Evolutionary conservation across 2,329 filamentous ascomycete genomes (phyloP).

Genomic region (Aspergillus sergii): DNA sequence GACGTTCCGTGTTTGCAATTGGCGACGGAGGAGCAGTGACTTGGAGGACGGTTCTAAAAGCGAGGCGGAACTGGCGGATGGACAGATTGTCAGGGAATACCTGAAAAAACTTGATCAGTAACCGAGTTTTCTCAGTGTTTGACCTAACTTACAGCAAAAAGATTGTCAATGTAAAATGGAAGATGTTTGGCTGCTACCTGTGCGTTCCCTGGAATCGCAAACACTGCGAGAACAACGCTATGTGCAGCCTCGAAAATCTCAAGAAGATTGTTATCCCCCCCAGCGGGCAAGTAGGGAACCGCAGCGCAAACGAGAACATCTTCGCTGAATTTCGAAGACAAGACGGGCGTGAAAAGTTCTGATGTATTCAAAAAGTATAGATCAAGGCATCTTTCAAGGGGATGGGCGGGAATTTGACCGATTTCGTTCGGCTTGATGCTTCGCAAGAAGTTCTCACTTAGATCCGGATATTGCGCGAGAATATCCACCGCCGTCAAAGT

Average conservation of each 20-base stretch:
- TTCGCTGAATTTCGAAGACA: slow-evolving; percentile 70
- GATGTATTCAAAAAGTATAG: slow-evolving; percentile 86
- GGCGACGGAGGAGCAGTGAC: slow-evolving; percentile 79
- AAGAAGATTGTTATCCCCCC: slow-evolving; percentile 58
- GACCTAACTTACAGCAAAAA: slow-evolving; percentile 61
- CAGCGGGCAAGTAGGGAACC: slow-evolving; percentile 70
- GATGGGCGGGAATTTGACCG: slow-evolving; percentile 62
- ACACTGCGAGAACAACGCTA: slow-evolving; percentile 75
- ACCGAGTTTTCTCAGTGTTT: neutral
- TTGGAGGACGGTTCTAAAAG: slow-evolving; percentile 81
- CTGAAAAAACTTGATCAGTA: slow-evolving; percentile 23
- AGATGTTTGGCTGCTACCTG: slow-evolving; percentile 70
- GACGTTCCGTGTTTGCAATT: slow-evolving; percentile 71
- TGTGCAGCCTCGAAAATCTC: slow-evolving; percentile 89
- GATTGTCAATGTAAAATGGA: slow-evolving; percentile 79
- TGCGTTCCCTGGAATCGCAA: slow-evolving; percentile 78
- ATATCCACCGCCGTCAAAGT: slow-evolving; percentile 82
- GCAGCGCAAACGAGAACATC: slow-evolving; percentile 73
- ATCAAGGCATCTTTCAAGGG: slow-evolving; percentile 73
- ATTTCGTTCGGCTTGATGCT: slow-evolving; percentile 61
- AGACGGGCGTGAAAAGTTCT: slow-evolving; percentile 75
- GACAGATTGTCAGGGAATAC: slow-evolving; percentile 80
- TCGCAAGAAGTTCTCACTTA: slow-evolving; percentile 68
- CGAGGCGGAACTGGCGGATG: slow-evolving; percentile 82
- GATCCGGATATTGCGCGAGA: slow-evolving; percentile 68